Conservation (phyloP, 2,329 filamentous ascomycete genomes). For the Ophiocordyceps camponoti-saundersi region DNA sequence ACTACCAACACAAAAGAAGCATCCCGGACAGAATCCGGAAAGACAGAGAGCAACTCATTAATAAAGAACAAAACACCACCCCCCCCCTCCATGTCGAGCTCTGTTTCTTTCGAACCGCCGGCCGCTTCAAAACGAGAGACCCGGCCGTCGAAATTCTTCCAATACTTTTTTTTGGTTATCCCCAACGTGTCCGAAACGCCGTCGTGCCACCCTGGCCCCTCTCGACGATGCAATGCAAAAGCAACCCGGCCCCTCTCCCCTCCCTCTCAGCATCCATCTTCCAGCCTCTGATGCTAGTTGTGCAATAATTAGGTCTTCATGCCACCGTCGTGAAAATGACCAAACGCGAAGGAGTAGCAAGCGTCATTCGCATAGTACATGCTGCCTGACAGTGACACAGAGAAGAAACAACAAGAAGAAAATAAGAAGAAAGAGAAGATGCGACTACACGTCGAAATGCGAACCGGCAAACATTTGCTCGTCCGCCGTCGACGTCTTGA, state of each 20-base stretch:
- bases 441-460: conserved; percentile 48
- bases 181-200: conserved; percentile 6
- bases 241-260: conserved; percentile 9
- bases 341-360: neutral
- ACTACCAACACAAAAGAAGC: too few species aligned
- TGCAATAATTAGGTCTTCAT: conserved; percentile 15
- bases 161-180: conserved; percentile 1
- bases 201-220: conserved; percentile 3
- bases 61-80: neutral
- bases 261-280: neutral
- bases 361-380: neutral
- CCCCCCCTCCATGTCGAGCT: neutral
- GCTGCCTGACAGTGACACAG: neutral
- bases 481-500: conserved; percentile 38
- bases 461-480: conserved; percentile 46
- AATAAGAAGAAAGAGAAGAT: too few species aligned
- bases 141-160: neutral
- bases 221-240: conserved; percentile 10
- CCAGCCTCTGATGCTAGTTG: conserved; percentile 14
- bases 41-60: too few species aligned
- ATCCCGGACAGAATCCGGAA: too few species aligned
- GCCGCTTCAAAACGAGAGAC: too few species aligned
- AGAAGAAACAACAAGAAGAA: too few species aligned
- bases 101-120: neutral
- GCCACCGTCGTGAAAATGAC: conserved; percentile 4